Conservation (phyloP, 768 basidiomycete species). For the Boletus insuetus region DNA sequence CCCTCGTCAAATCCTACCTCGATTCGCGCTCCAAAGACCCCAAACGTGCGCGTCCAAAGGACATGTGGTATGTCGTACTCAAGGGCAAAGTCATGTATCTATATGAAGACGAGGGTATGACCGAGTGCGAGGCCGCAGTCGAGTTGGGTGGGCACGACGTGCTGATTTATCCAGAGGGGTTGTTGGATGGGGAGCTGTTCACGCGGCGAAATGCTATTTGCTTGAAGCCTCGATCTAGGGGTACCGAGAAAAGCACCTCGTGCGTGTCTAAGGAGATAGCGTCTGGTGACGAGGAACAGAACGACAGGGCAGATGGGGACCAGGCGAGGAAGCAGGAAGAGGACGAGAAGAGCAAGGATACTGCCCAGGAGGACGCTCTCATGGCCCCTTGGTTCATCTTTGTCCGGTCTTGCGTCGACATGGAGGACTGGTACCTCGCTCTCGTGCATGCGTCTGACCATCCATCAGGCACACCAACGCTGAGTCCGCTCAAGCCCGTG, state of each 20-base stretch:
- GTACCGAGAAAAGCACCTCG: constrained; percentile 38
- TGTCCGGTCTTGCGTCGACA: constrained; percentile 80
- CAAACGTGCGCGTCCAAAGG: constrained; percentile 79
- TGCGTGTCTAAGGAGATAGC: constrained; percentile 54
- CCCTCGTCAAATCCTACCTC: constrained; percentile 74
- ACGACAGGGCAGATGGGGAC: constrained; percentile 27
- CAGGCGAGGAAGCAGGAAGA: constrained; percentile 32
- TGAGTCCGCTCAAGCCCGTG: constrained; percentile 57
- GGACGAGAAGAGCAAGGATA: constrained; percentile 34
- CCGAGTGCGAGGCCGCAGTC: constrained; percentile 88
- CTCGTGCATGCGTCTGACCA: constrained; percentile 72
- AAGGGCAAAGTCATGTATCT: constrained; percentile 91
- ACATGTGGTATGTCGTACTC: constrained; percentile 89
- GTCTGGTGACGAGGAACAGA: constrained; percentile 12
- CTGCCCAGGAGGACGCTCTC: constrained; percentile 49
- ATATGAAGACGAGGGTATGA: constrained; percentile 90
- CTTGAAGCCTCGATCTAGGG: constrained; percentile 50
- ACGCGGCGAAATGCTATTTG: constrained; percentile 88
- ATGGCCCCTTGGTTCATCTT: constrained; percentile 91
- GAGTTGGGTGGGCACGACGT: constrained; percentile 81
- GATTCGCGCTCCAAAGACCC: constrained; percentile 85
- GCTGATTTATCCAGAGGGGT: constrained; percentile 67
- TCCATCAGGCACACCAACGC: constrained; percentile 58
- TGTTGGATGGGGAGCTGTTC: constrained; percentile 86
- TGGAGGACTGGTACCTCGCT: constrained; percentile 96